These are phyloP conservation scores for Paxillus ammoniavirescens DNA, from an alignment of 768 basidiomycete species.

Conservation along the genomic window DNA sequence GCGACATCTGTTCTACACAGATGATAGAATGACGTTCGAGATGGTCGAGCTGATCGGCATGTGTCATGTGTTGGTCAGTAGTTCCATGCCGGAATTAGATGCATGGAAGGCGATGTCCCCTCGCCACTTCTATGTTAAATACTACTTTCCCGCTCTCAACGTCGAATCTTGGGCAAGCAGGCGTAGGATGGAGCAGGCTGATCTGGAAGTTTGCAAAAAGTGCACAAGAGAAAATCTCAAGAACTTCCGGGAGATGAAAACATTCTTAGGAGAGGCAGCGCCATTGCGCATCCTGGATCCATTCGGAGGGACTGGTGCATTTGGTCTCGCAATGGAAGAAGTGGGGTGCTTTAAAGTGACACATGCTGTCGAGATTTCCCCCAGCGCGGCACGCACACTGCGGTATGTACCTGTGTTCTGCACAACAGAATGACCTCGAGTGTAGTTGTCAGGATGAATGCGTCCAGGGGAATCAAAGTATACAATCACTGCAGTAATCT, in stretches of 20 bases:
- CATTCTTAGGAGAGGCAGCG: slow-evolving; percentile 27
- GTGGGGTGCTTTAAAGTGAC: slow-evolving; percentile 57
- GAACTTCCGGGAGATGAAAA: slow-evolving; percentile 29
- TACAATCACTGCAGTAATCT: slow-evolving; percentile 74
- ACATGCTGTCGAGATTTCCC: slow-evolving; percentile 71
- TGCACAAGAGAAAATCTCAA: slow-evolving; percentile 38
- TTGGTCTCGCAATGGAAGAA: slow-evolving; percentile 56
- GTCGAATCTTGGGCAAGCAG: slow-evolving; percentile 39
- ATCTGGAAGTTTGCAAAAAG: slow-evolving; percentile 44
- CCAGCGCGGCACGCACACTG: slow-evolving; percentile 68
- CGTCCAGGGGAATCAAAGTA: slow-evolving; percentile 50
- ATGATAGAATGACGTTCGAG: slow-evolving; percentile 36
- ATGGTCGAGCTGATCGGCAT: slow-evolving; percentile 43
- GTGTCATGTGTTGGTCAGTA: slow-evolving; percentile 46
- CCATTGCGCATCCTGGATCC: slow-evolving; percentile 39
- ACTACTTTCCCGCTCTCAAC: slow-evolving; percentile 43
- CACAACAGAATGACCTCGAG: background rate
- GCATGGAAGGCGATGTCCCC: slow-evolving; percentile 53
- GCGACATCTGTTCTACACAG: slow-evolving; percentile 63
- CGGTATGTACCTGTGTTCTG: slow-evolving; percentile 38
- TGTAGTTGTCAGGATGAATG: slow-evolving; percentile 38
- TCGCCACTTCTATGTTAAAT: slow-evolving; percentile 57
- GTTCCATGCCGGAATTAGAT: slow-evolving; percentile 32
- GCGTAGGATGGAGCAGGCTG: slow-evolving; percentile 28
- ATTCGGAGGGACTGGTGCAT: slow-evolving; percentile 54